phyloP scores from a whole-genome alignment of 805 yeast species.

The Suhomyces kilbournensis region DNA sequence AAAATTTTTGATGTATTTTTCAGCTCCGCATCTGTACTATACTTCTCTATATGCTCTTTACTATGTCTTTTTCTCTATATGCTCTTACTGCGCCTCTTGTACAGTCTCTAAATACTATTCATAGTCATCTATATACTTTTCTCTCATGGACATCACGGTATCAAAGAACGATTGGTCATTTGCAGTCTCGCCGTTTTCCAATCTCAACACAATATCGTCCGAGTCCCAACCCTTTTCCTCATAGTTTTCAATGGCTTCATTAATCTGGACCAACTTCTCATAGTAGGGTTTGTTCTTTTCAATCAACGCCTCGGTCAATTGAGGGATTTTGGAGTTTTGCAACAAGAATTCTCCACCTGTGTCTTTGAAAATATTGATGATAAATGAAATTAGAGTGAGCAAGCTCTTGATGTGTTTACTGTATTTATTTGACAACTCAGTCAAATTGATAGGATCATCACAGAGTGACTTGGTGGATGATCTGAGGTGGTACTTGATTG shows the following conservation, averaged over 20 bases:
- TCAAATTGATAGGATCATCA: conserved; percentile 31
- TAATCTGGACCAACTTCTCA: conserved; percentile 17
- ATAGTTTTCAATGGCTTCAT: conserved; percentile 27
- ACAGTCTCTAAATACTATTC: conserved; percentile 9
- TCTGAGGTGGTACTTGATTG: conserved; percentile 48
- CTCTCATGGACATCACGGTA: conserved; percentile 25
- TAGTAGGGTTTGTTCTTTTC: conserved; percentile 19
- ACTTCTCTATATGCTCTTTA: too few relatives aligned
- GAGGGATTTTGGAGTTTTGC: conserved; percentile 40
- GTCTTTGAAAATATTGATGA: conserved; percentile 27
- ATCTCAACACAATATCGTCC: conserved; percentile 37
- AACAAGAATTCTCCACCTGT: conserved; percentile 31
- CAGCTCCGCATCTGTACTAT: neutral
- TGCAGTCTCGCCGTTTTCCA: conserved; percentile 13
- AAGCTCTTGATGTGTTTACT: conserved; percentile 17
- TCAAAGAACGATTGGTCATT: conserved; percentile 18
- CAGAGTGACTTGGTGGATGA: conserved; percentile 32
- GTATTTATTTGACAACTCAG: conserved; percentile 27
- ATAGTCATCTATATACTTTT: conserved; percentile 20
- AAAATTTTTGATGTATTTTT: neutral
- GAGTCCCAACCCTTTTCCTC: conserved; percentile 37
- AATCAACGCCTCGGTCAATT: conserved; percentile 23
- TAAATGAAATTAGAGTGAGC: conserved; percentile 26
- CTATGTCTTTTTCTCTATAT: too few relatives aligned
- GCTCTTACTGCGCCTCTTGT: too few relatives aligned